Percentiles rank a stretch among this genome's conserved stretches.
phyloP scores from a whole-genome alignment of 495 filamentous ascomycete species.

The Penicillium crystallinum region DNA sequence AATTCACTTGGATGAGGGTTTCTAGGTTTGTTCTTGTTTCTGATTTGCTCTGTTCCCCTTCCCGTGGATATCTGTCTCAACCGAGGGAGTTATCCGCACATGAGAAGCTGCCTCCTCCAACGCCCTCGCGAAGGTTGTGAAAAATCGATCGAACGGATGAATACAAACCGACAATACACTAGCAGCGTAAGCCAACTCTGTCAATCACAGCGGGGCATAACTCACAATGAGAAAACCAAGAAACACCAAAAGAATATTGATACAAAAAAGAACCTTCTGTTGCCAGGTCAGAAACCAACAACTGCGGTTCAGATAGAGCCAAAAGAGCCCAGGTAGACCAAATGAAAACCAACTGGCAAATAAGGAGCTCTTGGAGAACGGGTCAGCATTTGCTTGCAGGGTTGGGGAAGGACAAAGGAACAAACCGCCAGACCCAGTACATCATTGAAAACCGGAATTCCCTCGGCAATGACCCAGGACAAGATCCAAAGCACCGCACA shows the following conservation, averaged over 20 bases:
- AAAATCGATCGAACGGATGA: slow-evolving; percentile 29
- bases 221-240: slow-evolving; percentile 29
- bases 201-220: background rate
- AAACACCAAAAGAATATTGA: slow-evolving; percentile 20
- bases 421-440: slow-evolving; percentile 43
- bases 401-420: background rate
- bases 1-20: too few species aligned
- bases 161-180: slow-evolving; percentile 29
- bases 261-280: slow-evolving; percentile 19
- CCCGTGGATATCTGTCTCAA: background rate
- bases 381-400: background rate
- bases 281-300: slow-evolving; percentile 14
- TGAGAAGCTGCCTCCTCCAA: slow-evolving; percentile 24
- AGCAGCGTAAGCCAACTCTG: background rate
- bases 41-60: too few species aligned
- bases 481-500: slow-evolving; percentile 48
- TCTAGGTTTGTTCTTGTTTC: too few species aligned
- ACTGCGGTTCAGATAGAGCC: slow-evolving; percentile 30
- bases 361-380: slow-evolving; percentile 15
- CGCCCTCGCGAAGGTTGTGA: slow-evolving; percentile 10
- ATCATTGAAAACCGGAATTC: slow-evolving; percentile 61
- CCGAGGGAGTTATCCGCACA: slow-evolving; percentile 28
- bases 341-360: slow-evolving; percentile 28
- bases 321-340: slow-evolving; percentile 28
- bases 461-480: slow-evolving; percentile 60